Percentiles rank a stretch among this genome's conserved stretches.
phyloP scores from a whole-genome alignment of 2,329 filamentous ascomycete species.

The Cephalotrichum gorgonifer region DNA sequence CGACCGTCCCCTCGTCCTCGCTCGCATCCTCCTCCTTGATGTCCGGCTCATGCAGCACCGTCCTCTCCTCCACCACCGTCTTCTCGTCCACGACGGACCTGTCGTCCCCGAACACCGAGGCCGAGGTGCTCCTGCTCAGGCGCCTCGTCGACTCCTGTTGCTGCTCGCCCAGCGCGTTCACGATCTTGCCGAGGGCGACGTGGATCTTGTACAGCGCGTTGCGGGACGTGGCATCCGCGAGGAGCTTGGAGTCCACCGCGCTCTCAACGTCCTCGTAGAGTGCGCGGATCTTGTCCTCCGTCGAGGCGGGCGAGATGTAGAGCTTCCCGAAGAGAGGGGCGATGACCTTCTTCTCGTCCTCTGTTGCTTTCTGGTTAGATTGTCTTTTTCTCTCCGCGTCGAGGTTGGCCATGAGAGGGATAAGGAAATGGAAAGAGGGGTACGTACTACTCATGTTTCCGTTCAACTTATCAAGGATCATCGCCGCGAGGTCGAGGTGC shows the following conservation, averaged over 20 bases:
- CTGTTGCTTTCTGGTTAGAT: slow-evolving; percentile 30
- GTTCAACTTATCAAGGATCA: slow-evolving; percentile 65
- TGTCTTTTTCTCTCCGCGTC: too few relatives aligned
- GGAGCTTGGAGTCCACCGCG: slow-evolving; percentile 52
- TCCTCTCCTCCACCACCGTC: slow-evolving; percentile 31
- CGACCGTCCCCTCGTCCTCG: slow-evolving; percentile 19
- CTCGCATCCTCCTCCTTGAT: slow-evolving; percentile 34
- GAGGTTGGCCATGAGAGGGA: too few relatives aligned
- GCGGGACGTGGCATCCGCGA: slow-evolving; percentile 49
- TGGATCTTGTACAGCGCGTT: slow-evolving; percentile 62
- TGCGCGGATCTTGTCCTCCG: slow-evolving; percentile 45
- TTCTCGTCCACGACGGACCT: slow-evolving; percentile 23
- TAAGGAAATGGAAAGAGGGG: not conserved
- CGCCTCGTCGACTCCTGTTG: slow-evolving; percentile 21
- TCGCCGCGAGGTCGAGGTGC: slow-evolving; percentile 67
- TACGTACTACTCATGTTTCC: slow-evolving; percentile 56
- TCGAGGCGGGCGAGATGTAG: slow-evolving; percentile 60
- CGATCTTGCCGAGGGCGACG: slow-evolving; percentile 56
- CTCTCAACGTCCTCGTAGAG: slow-evolving; percentile 47
- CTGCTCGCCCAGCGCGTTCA: slow-evolving; percentile 45
- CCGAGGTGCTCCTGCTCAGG: slow-evolving; percentile 33
- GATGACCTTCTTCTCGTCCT: slow-evolving; percentile 78
- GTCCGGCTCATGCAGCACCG: slow-evolving; percentile 16
- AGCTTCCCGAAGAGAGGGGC: slow-evolving; percentile 74
- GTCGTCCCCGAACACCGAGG: slow-evolving; percentile 5